A percentile compares a stretch with the other conserved stretches of the same genome.
These are phyloP conservation scores for Cercospora zeae-maydis DNA, from an alignment of 2,329 filamentous ascomycete species.

Conservation along the genomic window DNA sequence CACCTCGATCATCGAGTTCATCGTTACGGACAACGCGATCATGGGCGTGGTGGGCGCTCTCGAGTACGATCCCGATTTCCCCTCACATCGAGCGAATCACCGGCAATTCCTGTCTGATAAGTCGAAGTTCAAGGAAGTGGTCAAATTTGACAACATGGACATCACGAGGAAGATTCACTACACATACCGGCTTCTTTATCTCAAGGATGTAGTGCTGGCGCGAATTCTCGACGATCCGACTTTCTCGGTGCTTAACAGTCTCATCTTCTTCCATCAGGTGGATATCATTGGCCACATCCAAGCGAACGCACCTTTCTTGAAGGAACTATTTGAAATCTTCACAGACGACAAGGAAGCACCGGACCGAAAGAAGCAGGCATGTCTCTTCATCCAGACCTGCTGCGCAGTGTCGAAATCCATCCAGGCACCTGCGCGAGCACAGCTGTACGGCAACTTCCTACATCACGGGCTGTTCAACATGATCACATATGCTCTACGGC, in stretches of 20 bases:
- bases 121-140: constrained; percentile 92
- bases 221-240: constrained; percentile 96
- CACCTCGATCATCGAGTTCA: constrained; percentile 87
- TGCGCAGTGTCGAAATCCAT: constrained; percentile 91
- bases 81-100: constrained; percentile 95
- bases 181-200: constrained; percentile 91
- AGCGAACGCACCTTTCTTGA: constrained; percentile 70
- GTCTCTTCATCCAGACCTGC: constrained; percentile 95
- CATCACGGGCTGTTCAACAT: constrained; percentile 81
- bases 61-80: constrained; percentile 97
- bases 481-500: constrained; percentile 85
- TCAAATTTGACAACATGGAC: constrained; percentile 77
- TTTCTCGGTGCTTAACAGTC: constrained; percentile 92
- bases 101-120: constrained; percentile 86
- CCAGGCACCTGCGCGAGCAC: constrained; percentile 74
- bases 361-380: constrained; percentile 84
- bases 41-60: constrained; percentile 90
- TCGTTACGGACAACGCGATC: constrained; percentile 84
- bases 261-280: constrained; percentile 99
- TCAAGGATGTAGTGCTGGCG: constrained; percentile 97
- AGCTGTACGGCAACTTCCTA: constrained; percentile 86
- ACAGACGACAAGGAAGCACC: constrained; percentile 56
- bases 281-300: constrained; percentile 97
- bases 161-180: constrained; percentile 91
- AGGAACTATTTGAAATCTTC: constrained; percentile 86